Percentiles rank a stretch among this genome's conserved stretches.
These are phyloP conservation scores for Aspergillus sp. DNA, from an alignment of 2,329 filamentous ascomycete species.

Conservation along the genomic window DNA sequence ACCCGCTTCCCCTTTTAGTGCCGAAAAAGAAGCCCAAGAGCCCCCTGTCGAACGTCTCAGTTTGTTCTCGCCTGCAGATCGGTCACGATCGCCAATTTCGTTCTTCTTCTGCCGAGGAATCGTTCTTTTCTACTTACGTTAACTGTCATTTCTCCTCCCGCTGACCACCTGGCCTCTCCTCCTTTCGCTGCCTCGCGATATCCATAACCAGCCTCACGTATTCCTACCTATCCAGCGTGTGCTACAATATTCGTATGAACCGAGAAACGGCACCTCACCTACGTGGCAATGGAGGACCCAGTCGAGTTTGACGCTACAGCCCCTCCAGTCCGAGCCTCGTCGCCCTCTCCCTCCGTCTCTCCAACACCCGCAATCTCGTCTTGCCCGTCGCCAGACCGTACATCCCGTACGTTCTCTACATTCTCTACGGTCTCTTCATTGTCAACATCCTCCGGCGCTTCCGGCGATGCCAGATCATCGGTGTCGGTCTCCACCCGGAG, in stretches of 20 bases:
- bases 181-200: slow-evolving; percentile 6
- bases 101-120: slow-evolving; percentile 10
- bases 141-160: slow-evolving; percentile 10
- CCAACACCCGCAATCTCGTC: slow-evolving; percentile 46
- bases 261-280: slow-evolving; percentile 10
- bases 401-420: slow-evolving; percentile 38
- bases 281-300: slow-evolving; percentile 29
- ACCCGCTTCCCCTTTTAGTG: slow-evolving; percentile 29
- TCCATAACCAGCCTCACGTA: slow-evolving; percentile 3
- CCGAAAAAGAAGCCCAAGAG: slow-evolving; percentile 17
- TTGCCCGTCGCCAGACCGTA: slow-evolving; percentile 44
- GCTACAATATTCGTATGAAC: slow-evolving; percentile 3
- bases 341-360: slow-evolving; percentile 42
- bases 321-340: slow-evolving; percentile 33
- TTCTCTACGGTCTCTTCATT: slow-evolving; percentile 48
- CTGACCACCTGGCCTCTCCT: slow-evolving; percentile 21
- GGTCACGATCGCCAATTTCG: slow-evolving; percentile 16
- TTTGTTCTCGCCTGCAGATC: slow-evolving; percentile 21
- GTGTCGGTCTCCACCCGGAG: slow-evolving; percentile 52
- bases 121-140: slow-evolving; percentile 14
- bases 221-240: neutral
- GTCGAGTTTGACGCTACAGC: slow-evolving; percentile 21
- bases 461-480: slow-evolving; percentile 43
- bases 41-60: slow-evolving; percentile 22
- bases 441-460: slow-evolving; percentile 46